phyloP scores from a whole-genome alignment of 495 filamentous ascomycete genomes.

The Trichoderma orchidacearum region DNA sequence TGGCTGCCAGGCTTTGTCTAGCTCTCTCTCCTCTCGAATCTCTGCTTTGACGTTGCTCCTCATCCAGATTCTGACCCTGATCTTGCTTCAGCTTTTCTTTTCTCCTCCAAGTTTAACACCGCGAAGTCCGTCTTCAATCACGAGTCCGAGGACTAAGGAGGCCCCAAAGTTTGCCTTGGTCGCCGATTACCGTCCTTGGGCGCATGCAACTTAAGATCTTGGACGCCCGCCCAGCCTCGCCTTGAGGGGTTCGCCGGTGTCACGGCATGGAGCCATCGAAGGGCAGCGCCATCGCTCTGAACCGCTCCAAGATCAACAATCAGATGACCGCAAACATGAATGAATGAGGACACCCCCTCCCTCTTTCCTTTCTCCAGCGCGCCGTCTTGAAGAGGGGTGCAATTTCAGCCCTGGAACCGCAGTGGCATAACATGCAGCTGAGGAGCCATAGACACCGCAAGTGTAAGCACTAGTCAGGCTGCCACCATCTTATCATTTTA shows the following conservation, averaged over 20 bases:
- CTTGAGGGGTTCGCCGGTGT: not conserved
- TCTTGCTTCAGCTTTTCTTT: too few species aligned
- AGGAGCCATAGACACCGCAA: not conserved
- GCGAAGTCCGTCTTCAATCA: too few species aligned
- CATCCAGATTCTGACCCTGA: too few species aligned
- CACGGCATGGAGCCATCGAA: too few species aligned
- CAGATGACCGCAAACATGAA: not conserved
- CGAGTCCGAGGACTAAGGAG: too few species aligned
- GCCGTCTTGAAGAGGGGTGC: not conserved
- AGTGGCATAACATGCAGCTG: not conserved
- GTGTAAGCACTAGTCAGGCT: not conserved
- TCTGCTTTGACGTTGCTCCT: too few species aligned
- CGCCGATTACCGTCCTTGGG: too few species aligned
- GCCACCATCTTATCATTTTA: not conserved
- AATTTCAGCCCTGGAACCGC: not conserved
- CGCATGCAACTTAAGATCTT: too few species aligned
- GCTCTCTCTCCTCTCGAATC: too few species aligned
- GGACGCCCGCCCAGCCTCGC: not conserved
- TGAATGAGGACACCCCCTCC: not conserved
- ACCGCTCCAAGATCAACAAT: not conserved
- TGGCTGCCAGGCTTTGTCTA: not conserved
- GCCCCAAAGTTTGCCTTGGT: too few species aligned
- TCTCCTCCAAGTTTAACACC: too few species aligned
- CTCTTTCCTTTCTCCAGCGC: not conserved
- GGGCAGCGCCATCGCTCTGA: not conserved